These are phyloP conservation scores for Colletotrichum sp. DNA, from an alignment of 2,329 filamentous ascomycete genomes.

Conservation along the genomic window DNA sequence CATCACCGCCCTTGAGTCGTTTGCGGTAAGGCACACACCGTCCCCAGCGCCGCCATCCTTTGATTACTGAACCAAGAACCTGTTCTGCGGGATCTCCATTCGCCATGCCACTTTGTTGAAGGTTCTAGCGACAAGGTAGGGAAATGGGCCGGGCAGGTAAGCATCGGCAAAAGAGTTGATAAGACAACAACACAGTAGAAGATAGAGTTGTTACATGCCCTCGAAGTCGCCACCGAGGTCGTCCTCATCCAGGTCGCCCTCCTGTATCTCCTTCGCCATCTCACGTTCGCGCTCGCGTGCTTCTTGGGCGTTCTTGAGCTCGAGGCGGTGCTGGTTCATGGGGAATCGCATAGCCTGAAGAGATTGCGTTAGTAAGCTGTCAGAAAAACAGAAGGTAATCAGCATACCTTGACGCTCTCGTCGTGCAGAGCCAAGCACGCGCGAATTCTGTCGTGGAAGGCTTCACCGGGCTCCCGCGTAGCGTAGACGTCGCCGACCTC, in stretches of 20 bases:
- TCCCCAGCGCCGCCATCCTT: not conserved
- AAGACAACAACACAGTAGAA: constrained; percentile 9
- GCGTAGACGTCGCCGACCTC: constrained; percentile 95
- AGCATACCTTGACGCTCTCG: constrained; percentile 89
- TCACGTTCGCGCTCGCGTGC: constrained; percentile 96
- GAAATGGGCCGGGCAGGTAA: not conserved
- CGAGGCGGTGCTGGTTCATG: constrained; percentile 97
- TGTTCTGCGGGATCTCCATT: not conserved
- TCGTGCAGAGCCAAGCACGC: constrained; percentile 93
- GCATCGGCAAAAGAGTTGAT: constrained; percentile 1
- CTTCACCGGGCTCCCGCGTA: constrained; percentile 93
- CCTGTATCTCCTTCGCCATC: constrained; percentile 98
- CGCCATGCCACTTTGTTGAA: constrained; percentile 5
- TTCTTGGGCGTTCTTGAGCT: constrained; percentile 98
- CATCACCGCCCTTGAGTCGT: not conserved
- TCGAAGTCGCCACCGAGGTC: constrained; percentile 96
- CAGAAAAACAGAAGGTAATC: too few species aligned
- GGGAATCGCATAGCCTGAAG: constrained; percentile 93
- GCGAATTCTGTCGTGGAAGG: constrained; percentile 94
- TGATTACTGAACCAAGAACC: not conserved
- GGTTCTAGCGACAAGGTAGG: not conserved
- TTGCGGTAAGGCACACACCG: not conserved
- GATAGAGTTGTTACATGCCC: constrained; percentile 71
- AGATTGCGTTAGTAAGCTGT: constrained; percentile 27
- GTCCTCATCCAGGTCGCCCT: constrained; percentile 95